These are phyloP conservation scores for Grosmannia penicillata DNA, from an alignment of 2,329 filamentous ascomycete genomes.

Conservation along the genomic window DNA sequence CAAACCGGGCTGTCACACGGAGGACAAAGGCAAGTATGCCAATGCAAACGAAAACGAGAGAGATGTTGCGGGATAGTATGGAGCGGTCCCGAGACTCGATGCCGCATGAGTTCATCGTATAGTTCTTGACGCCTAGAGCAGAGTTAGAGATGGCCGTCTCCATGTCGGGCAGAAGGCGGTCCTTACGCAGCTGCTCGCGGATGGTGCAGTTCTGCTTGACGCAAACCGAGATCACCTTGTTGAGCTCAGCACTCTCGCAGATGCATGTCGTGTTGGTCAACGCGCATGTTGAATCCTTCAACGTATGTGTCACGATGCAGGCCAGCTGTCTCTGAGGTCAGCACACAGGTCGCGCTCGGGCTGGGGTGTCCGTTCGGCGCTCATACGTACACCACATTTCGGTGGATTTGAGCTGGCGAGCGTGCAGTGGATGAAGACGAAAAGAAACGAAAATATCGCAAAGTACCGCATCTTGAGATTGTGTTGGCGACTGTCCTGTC, in stretches of 20 bases:
- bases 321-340: neutral
- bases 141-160: neutral
- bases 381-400: no score
- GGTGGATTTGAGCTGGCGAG: no score
- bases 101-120: constrained; percentile 14
- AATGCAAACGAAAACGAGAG: constrained; percentile 14
- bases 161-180: neutral
- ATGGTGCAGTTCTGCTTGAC: constrained; percentile 4
- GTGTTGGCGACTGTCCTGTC: no score
- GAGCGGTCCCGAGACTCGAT: constrained; percentile 14
- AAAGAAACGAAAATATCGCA: no score
- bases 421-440: no score
- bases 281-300: neutral
- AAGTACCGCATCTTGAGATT: no score
- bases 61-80: constrained; percentile 13
- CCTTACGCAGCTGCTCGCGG: constrained; percentile 4
- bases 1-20: constrained; percentile 15
- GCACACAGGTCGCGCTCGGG: no score
- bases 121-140: constrained; percentile 15
- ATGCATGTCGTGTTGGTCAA: constrained; percentile 1
- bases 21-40: constrained; percentile 17
- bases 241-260: constrained; percentile 1
- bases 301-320: neutral
- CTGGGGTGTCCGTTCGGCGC: no score
- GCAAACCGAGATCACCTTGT: neutral